phyloP scores from a whole-genome alignment of 1,284 basidiomycete genomes.

The Stereum hirsutum region DNA sequence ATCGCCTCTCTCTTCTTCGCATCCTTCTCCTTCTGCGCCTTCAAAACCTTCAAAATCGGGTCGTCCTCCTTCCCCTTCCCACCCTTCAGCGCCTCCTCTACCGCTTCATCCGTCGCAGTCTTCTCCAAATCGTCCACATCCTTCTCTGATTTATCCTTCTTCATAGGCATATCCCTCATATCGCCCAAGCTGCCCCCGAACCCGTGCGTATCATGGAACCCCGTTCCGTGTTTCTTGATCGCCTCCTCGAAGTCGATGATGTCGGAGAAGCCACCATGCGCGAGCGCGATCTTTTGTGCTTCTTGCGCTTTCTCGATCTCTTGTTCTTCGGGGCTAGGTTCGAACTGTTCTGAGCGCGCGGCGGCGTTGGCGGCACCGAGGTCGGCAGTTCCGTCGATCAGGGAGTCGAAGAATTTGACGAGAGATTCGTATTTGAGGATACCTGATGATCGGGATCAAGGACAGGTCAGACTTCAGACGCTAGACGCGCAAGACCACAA shows the following conservation, averaged over 20 bases:
- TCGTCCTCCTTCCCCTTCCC: constrained; percentile 17
- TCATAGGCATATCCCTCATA: constrained; percentile 19
- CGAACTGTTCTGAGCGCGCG: constrained; percentile 25
- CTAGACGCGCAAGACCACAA: too few relatives aligned
- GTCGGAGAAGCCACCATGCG: constrained; percentile 39
- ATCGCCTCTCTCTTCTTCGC: constrained; percentile 14
- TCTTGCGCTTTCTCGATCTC: constrained; percentile 42
- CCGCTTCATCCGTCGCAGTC: constrained; percentile 3
- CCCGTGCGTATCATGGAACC: constrained; percentile 35
- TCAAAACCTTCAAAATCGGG: constrained; percentile 19
- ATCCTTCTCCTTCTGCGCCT: constrained; percentile 19
- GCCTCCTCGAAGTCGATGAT: constrained; percentile 46
- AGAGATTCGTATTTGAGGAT: constrained; percentile 55
- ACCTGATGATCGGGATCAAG: constrained; percentile 31
- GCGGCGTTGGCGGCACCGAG: constrained; percentile 31
- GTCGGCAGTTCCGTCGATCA: constrained; percentile 56
- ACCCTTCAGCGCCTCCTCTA: constrained; percentile 3
- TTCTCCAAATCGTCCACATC: too few relatives aligned
- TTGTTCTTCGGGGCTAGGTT: constrained; percentile 33
- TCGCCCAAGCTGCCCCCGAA: constrained; percentile 36
- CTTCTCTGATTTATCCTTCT: too few relatives aligned
- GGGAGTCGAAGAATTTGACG: constrained; percentile 57
- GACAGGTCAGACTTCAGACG: constrained; percentile 1
- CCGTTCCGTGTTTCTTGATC: constrained; percentile 30
- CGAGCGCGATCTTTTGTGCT: constrained; percentile 39